These are phyloP conservation scores for Chamaecrista fasciculata DNA, from an alignment of 306 rosid genomes.

Conservation along the genomic window DNA sequence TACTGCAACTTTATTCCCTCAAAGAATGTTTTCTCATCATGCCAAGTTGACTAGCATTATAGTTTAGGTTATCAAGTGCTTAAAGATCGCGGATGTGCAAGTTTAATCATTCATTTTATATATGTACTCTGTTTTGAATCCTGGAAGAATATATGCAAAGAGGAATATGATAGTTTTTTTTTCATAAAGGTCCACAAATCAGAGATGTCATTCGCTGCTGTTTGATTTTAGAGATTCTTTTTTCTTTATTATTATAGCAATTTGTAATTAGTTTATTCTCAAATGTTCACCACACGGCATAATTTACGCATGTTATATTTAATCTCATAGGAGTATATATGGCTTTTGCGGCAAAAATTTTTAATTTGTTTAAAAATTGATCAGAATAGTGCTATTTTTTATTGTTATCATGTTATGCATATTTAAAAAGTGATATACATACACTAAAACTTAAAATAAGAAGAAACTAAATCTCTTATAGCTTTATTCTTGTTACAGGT, in stretches of 20 bases:
- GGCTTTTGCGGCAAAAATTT: not conserved
- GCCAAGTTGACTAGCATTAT: not conserved
- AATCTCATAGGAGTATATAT: not conserved
- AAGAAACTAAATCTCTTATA: not conserved
- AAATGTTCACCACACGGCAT: constrained; percentile 9
- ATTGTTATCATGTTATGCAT: not conserved
- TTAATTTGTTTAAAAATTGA: no score
- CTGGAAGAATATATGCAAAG: constrained; percentile 48
- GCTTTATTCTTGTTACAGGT: not conserved
- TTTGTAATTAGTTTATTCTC: not conserved
- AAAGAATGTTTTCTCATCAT: constrained; percentile 2
- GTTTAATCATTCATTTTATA: not conserved
- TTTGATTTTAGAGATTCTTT: not conserved
- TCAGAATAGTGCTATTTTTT: not conserved
- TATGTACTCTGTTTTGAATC: constrained; percentile 20
- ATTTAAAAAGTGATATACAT: not conserved
- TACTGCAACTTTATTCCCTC: constrained; percentile 12
- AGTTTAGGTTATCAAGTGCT: constrained; percentile 22
- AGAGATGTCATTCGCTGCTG: not conserved
- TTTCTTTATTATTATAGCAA: no score
- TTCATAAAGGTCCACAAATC: constrained; percentile 16
- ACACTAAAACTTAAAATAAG: not conserved
- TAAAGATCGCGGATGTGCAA: not conserved
- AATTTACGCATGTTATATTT: not conserved
- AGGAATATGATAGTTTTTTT: constrained; percentile 16